These are phyloP conservation scores for Boeremia lycopersici DNA, from an alignment of 2,329 filamentous ascomycete species.

Conservation along the genomic window DNA sequence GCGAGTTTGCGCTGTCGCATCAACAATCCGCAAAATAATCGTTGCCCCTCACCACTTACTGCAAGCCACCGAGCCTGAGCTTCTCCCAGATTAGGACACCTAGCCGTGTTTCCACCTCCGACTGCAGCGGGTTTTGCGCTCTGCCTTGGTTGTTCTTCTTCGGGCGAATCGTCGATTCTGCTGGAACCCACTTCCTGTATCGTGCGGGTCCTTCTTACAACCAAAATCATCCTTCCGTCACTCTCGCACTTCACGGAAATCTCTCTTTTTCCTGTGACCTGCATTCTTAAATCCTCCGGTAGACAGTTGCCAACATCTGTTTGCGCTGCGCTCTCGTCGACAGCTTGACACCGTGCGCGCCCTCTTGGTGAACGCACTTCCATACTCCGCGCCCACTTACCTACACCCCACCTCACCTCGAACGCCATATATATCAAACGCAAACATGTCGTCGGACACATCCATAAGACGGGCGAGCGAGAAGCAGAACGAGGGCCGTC, in stretches of 20 bases:
- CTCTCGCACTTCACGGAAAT: constrained; percentile 17
- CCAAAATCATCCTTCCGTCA: constrained; percentile 44
- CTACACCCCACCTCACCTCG: constrained; percentile 6
- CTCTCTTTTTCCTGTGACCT: neutral
- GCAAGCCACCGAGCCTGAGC: constrained; percentile 24
- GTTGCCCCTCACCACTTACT: constrained; percentile 9
- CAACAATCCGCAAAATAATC: constrained; percentile 10
- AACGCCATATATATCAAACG: constrained; percentile 1
- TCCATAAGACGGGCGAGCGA: constrained; percentile 37
- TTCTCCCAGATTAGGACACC: constrained; percentile 14
- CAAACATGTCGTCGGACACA: constrained; percentile 35
- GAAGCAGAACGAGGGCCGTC: constrained; percentile 51
- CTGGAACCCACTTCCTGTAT: constrained; percentile 34
- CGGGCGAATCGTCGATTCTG: constrained; percentile 31
- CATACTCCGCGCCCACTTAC: constrained; percentile 8
- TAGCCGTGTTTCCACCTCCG: constrained; percentile 15
- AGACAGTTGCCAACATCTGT: neutral
- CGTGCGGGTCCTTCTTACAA: constrained; percentile 25
- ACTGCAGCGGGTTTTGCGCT: constrained; percentile 17
- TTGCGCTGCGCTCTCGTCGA: neutral
- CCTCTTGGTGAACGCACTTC: neutral
- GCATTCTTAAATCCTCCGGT: neutral
- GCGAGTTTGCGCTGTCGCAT: constrained; percentile 14
- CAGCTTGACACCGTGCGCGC: neutral
- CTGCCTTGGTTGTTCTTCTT: constrained; percentile 12